Conservation (phyloP, 176 grass and related monocot genomes). For the Zea mays region Zm-B73-REFERENCE-NAM-5.0 NC_050105.1:126371501-126372000, state of each 20-base stretch:
- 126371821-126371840: not conserved
- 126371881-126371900: not conserved
- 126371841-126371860: not conserved
- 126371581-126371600: not conserved
- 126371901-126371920: not conserved
- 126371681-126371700: not conserved
- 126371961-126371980: not conserved
- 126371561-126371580: not conserved
- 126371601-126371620: not conserved
- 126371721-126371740: not conserved
- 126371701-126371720: not conserved
- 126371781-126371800: not conserved
- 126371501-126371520: constrained; percentile 73
- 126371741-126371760: not conserved
- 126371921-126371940: not conserved
- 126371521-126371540: not conserved
- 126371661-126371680: not conserved
- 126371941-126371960: not conserved
- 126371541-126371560: not conserved
- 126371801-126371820: not conserved
- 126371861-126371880: not conserved
- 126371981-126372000: not conserved
- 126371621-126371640: no score
- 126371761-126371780: not conserved
- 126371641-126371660: not conserved